Evolutionary conservation across 345 rosid genomes (phyloP), one percentile per base, ranked within the genome.

Genomic region (Eucalyptus albens): DNA sequence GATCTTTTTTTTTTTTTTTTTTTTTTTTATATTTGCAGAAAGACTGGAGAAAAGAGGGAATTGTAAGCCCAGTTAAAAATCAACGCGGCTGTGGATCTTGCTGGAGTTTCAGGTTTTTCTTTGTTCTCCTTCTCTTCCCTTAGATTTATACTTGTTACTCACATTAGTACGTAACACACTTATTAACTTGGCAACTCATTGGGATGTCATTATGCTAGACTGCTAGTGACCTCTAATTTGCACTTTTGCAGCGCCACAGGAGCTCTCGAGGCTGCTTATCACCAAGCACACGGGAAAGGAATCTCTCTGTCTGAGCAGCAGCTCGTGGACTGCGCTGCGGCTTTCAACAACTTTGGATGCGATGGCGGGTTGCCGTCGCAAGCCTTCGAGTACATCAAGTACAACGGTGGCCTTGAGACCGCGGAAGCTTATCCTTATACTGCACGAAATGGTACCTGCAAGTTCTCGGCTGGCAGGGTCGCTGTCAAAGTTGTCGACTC

Each of bases 191-290:
- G 47, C 47, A 21, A 21, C 47, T 37, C 9, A 77, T 77, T 11
- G 85, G 11, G 85, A 77, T 77, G 15, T 22, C 29, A 11, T 40
- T 21, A 77, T 40, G 27, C 85, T 77, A 15, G 19, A 49, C 4
- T 51, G 50, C 86, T 24, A 6, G 50, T 44, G 33, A 51, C 77
- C 87, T 47, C 72, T 82, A 55, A 55, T 81, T 65, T 59, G 6
- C 42, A 88, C 86, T 49, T 86, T 86, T 86, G 87, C 93, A 98
- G 99, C 87, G 96, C 99, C 24, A 98, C 99, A 62, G 99, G 99
- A 91, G 97, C 99, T 69, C 98, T 98, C 69, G 99, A 98, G 93
- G 99, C 99, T 86, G 99, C 99, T 89, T 98, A 97, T 90, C 97
- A 93, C 90, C 99, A 97, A 90, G 97, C 98, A 51, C 94, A 93